These are phyloP conservation scores for Schwanniomyces vanrijiae DNA, from an alignment of 805 yeast genomes.

Conservation along the genomic window DNA sequence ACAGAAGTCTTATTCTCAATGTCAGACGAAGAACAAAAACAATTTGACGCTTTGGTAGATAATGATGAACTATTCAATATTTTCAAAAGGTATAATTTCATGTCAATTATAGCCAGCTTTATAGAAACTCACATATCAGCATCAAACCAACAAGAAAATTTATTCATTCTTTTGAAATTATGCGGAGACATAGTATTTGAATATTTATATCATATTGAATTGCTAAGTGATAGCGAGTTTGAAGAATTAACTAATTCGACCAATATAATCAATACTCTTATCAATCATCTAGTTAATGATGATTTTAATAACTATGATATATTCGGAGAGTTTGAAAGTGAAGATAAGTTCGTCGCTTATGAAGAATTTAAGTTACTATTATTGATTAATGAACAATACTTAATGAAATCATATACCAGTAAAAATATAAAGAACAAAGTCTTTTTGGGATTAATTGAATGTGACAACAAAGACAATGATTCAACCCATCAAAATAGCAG, in stretches of 20 bases:
- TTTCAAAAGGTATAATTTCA: conserved; percentile 24
- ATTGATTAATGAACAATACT: conserved; percentile 83
- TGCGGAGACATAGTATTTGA: conserved; percentile 42
- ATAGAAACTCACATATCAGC: conserved; percentile 25
- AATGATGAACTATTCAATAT: conserved; percentile 16
- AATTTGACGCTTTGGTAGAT: conserved; percentile 8
- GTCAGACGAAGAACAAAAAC: not conserved
- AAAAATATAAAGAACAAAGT: conserved; percentile 45
- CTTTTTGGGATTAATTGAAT: conserved; percentile 50
- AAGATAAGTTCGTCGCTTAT: conserved; percentile 52
- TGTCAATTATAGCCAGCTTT: conserved; percentile 28
- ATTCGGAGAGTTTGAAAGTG: conserved; percentile 46
- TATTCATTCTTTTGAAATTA: conserved; percentile 36
- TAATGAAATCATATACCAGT: conserved; percentile 53
- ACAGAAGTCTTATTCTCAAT: not conserved
- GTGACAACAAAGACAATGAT: conserved; percentile 25
- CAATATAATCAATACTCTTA: conserved; percentile 26
- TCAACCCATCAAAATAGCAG: conserved; percentile 10
- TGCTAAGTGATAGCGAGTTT: conserved; percentile 36
- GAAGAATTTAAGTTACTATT: conserved; percentile 70
- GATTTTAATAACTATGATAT: conserved; percentile 34
- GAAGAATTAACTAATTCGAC: conserved; percentile 24
- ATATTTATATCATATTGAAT: conserved; percentile 35
- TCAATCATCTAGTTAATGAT: conserved; percentile 32
- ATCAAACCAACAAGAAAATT: conserved; percentile 16